Base-by-base conservation (phyloP, 331 rosid species). In the Quercus phellos region DNA sequence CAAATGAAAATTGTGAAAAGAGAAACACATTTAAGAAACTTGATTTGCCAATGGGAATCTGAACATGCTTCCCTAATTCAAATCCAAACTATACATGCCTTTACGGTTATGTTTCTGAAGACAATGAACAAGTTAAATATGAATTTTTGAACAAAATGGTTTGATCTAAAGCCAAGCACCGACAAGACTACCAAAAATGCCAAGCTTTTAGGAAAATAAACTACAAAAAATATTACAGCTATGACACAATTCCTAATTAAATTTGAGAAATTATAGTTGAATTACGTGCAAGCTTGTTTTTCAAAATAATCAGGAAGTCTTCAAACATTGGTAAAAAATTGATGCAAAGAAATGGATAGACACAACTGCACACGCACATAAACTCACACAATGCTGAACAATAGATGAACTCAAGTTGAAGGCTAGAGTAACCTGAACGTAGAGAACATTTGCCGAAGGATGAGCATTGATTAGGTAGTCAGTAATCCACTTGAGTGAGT, bases 401-500 rank as follows among this genome's bases (percentile, higher is more conserved):
- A 61, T 27, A 34, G 38, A 61, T 14, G 30, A 27, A 27, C 17
- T 7, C 4, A 32, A 60, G 68, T 35, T 34, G 78, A 71, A 46
- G 74, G 73, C 59, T 27, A 29, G 8, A 66, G 21, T 5, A 60
- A 95, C 99, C 99, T 95, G 99, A 78, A 95, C 72, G 85, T 91
- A 93, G 22, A 95, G 98, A 87, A 91, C 94, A 80, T 95, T 90
- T 32, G 81, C 89, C 0, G 92, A 83, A 56, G 90, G 90, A 78
- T 95, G 98, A 81, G 99, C 96, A 26, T 74, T 51, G 77, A 93
- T 53, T 66, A 95, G 94, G 86, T 17, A 95, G 89, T 95, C 99
- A 22, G 98, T 95, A 86, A 95, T 93, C 99, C 99, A 95, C 84
- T 80, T 90, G 64, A 95, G 92, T 0, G 96, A 90, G 69, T 71